These are phyloP conservation scores for Saturnispora saitoi DNA, from an alignment of 805 yeast genomes.

Conservation along the genomic window DNA sequence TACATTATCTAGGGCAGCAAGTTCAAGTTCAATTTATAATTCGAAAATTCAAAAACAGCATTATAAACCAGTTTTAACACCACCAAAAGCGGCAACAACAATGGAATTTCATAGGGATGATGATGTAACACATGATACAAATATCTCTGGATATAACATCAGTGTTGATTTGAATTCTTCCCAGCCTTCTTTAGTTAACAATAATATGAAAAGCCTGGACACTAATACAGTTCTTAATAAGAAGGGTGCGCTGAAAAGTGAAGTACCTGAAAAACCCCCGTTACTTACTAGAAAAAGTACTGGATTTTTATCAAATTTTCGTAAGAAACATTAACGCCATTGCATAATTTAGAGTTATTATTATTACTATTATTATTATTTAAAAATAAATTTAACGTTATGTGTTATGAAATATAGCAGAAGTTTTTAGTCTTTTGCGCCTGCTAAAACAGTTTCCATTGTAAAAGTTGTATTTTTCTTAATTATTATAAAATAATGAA, in stretches of 20 bases:
- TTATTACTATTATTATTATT: background rate
- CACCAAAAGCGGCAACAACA: slow-evolving; percentile 2
- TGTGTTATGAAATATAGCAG: too few relatives aligned
- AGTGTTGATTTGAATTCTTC: background rate
- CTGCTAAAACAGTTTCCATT: too few relatives aligned
- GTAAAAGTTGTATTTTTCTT: too few relatives aligned
- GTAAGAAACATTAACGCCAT: background rate
- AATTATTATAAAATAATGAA: too few relatives aligned
- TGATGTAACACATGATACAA: background rate
- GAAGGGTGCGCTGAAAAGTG: background rate
- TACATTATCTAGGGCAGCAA: slow-evolving; percentile 9
- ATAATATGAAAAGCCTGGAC: background rate
- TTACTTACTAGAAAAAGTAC: slow-evolving; percentile 3
- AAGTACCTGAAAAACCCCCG: background rate
- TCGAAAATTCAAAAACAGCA: background rate
- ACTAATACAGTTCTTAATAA: background rate
- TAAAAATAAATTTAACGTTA: background rate
- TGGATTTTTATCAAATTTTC: slow-evolving; percentile 5
- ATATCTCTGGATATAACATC: background rate
- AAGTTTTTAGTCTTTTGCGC: too few relatives aligned
- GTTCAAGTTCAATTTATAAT: slow-evolving; percentile 6
- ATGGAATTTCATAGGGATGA: background rate
- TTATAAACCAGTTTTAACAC: slow-evolving; percentile 4
- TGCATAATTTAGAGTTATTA: background rate
- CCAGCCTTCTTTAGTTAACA: background rate